Conservation (phyloP, 2,329 filamentous ascomycete genomes). For the Amesomyces nigricolor region DNA sequence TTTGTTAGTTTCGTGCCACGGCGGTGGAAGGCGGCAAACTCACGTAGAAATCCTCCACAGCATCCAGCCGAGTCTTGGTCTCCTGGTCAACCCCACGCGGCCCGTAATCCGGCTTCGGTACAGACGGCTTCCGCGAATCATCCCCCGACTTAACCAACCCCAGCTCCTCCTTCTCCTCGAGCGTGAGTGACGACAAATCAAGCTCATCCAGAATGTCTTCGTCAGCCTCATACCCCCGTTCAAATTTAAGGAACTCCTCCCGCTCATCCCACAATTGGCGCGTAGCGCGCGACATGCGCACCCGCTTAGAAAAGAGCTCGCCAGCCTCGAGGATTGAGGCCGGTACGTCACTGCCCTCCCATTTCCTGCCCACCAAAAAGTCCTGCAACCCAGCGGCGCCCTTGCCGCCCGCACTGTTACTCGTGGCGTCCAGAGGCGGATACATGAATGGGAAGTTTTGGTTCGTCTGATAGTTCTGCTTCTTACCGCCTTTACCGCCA, state of each 20-base stretch:
- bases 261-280: conserved; percentile 93
- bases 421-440: conserved; percentile 80
- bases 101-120: conserved; percentile 44
- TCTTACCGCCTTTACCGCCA: conserved; percentile 91
- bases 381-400: conserved; percentile 77
- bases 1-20: conserved; percentile 27
- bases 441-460: conserved; percentile 99
- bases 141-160: conserved; percentile 42
- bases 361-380: conserved; percentile 71
- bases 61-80: conserved; percentile 58
- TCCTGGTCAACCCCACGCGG: conserved; percentile 48
- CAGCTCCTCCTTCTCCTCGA: conserved; percentile 43
- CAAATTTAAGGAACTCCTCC: conserved; percentile 84
- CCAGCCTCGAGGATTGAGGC: conserved; percentile 93
- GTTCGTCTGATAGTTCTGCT: conserved; percentile 99
- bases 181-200: conserved; percentile 33
- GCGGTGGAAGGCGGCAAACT: conserved; percentile 37
- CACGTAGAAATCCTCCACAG: conserved; percentile 82
- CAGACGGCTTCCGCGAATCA: conserved; percentile 32
- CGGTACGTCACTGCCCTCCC: conserved; percentile 92
- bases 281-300: conserved; percentile 86
- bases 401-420: conserved; percentile 86
- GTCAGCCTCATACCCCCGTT: conserved; percentile 66
- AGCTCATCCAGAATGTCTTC: conserved; percentile 38
- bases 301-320: conserved; percentile 80